Conservation (phyloP, 2,329 filamentous ascomycete genomes). For the Exophiala xenobiotica region DNA sequence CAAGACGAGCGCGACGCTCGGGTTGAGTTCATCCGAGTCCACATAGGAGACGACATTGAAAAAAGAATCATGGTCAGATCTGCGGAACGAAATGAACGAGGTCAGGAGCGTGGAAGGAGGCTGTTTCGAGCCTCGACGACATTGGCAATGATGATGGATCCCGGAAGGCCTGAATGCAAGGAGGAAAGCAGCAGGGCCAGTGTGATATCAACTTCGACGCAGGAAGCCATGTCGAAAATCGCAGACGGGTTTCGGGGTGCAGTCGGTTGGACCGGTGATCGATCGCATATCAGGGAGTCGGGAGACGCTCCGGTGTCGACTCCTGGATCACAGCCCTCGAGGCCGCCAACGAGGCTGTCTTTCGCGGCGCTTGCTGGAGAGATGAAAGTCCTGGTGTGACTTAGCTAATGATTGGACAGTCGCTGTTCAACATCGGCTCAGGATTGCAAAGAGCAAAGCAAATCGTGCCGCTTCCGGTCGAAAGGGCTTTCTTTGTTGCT, state of each 20-base stretch:
- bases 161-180: neutral
- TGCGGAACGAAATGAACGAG: constrained; percentile 7
- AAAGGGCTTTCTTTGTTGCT: too few species aligned
- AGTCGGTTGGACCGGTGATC: neutral
- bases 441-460: too few species aligned
- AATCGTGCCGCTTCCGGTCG: too few species aligned
- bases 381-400: too few species aligned
- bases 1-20: constrained; percentile 16
- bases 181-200: neutral
- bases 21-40: constrained; percentile 10
- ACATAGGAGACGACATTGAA: constrained; percentile 8
- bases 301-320: neutral
- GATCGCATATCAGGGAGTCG: neutral
- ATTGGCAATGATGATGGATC: constrained; percentile 6
- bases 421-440: too few species aligned
- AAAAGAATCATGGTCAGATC: constrained; percentile 8
- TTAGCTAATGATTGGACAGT: too few species aligned
- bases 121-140: constrained; percentile 10
- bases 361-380: constrained; percentile 9
- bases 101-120: neutral
- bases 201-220: neutral
- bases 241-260: neutral
- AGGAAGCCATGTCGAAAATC: neutral
- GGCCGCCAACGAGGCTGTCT: constrained; percentile 6
- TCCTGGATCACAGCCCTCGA: neutral